Conservation (phyloP, 1,284 basidiomycete genomes). For the Ganoderma multipileum region DNA sequence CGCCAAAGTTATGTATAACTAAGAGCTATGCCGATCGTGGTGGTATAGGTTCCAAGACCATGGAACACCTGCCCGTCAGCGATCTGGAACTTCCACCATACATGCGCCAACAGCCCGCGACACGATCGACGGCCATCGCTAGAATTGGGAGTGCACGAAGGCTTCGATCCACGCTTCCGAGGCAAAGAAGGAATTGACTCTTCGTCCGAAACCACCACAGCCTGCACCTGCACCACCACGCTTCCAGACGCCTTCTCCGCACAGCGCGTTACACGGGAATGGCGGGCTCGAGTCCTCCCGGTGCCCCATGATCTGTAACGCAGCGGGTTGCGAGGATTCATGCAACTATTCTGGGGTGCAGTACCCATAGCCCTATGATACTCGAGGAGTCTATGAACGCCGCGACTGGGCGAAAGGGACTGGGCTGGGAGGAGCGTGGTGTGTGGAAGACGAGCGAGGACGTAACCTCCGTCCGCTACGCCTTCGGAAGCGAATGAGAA, state of each 20-base stretch:
- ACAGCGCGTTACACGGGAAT: neutral
- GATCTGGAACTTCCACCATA: constrained; percentile 16
- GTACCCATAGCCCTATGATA: constrained; percentile 5
- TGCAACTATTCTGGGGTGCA: neutral
- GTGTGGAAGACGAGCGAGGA: constrained; percentile 1
- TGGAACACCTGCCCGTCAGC: constrained; percentile 19
- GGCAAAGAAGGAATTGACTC: constrained; percentile 5
- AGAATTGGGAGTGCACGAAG: constrained; percentile 14
- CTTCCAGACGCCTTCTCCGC: neutral
- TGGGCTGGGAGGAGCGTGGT: constrained; percentile 1
- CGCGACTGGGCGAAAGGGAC: neutral
- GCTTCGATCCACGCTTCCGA: constrained; percentile 12
- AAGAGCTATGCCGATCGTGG: constrained; percentile 18
- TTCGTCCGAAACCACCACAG: neutral
- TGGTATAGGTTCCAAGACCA: constrained; percentile 17
- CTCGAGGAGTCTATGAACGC: constrained; percentile 1
- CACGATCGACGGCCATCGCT: constrained; percentile 13
- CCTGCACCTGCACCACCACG: neutral
- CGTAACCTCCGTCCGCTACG: constrained; percentile 2
- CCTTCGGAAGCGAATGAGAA: constrained; percentile 5
- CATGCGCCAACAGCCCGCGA: neutral
- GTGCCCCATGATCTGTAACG: constrained; percentile 5
- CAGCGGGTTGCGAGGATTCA: neutral
- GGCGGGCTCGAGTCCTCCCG: neutral
- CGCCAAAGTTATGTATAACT: constrained; percentile 20